Conservation (phyloP, 2,329 filamentous ascomycete species). For the Cladophialophora carrionii region DNA sequence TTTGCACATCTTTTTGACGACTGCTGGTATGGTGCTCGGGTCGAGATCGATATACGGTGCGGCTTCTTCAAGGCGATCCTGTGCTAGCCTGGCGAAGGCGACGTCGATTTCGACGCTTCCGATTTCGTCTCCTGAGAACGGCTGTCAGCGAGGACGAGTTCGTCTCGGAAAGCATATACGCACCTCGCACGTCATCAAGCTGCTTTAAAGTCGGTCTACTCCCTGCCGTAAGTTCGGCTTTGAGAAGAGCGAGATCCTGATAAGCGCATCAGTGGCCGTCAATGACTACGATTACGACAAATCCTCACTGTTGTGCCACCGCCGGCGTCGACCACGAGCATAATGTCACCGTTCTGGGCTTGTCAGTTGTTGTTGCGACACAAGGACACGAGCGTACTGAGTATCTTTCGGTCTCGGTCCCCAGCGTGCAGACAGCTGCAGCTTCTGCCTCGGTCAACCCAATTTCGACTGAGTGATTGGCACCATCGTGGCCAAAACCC, state of each 20-base stretch:
- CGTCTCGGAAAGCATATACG: background rate
- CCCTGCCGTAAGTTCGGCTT: slow-evolving; percentile 3
- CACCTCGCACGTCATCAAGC: slow-evolving; percentile 17
- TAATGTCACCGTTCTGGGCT: slow-evolving; percentile 46
- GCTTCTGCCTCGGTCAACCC: slow-evolving; percentile 60
- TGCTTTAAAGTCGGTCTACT: slow-evolving; percentile 13
- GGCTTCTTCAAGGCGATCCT: slow-evolving; percentile 3
- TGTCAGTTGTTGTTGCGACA: slow-evolving; percentile 41
- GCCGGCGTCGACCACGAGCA: slow-evolving; percentile 57
- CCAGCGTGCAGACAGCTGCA: slow-evolving; percentile 54
- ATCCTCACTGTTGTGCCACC: slow-evolving; percentile 49
- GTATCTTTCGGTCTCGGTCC: slow-evolving; percentile 14
- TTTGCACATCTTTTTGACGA: slow-evolving; percentile 14
- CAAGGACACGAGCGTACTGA: slow-evolving; percentile 5
- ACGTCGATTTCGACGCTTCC: slow-evolving; percentile 14
- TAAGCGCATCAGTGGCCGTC: background rate
- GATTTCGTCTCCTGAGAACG: slow-evolving; percentile 6
- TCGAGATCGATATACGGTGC: slow-evolving; percentile 14
- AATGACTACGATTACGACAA: background rate
- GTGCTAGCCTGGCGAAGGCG: slow-evolving; percentile 8
- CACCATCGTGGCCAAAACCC: slow-evolving; percentile 40
- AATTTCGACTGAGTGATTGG: slow-evolving; percentile 48
- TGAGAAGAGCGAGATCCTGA: slow-evolving; percentile 13
- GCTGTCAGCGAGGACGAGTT: background rate
- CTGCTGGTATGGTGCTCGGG: slow-evolving; percentile 1